phyloP scores from a whole-genome alignment of 495 filamentous ascomycete species.

The Aspergillus carlsbadensis region DNA sequence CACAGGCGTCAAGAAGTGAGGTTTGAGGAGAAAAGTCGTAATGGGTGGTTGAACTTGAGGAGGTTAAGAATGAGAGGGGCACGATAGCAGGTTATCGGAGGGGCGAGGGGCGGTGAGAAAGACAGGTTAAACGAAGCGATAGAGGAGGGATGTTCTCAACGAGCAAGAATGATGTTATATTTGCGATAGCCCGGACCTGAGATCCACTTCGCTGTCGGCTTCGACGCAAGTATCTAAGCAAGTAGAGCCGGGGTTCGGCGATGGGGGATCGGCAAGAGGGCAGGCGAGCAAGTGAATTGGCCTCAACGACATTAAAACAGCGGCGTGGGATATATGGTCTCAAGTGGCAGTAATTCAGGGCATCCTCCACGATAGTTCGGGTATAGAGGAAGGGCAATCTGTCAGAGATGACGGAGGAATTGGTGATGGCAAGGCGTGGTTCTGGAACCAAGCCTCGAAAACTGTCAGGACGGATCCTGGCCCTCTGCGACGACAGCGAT shows the following conservation, averaged over 20 bases:
- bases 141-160: background rate
- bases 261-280: background rate
- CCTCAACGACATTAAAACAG: background rate
- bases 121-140: constrained; percentile 4
- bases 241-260: background rate
- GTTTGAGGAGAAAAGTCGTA: background rate
- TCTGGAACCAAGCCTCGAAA: constrained; percentile 4
- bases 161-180: constrained; percentile 9
- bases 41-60: background rate
- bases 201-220: constrained; percentile 1
- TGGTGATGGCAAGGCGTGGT: background rate
- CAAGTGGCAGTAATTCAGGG: too few relatives aligned
- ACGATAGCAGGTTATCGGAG: constrained; percentile 3
- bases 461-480: background rate
- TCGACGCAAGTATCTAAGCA: background rate
- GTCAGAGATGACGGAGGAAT: constrained; percentile 3
- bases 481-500: background rate
- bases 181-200: constrained; percentile 1
- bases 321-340: background rate
- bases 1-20: background rate
- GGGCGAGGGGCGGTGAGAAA: constrained; percentile 8
- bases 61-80: background rate
- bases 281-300: background rate
- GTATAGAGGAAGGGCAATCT: background rate
- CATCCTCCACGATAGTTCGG: background rate